phyloP scores from a whole-genome alignment of 306 rosid species.

The Vigna hirtella region DNA sequence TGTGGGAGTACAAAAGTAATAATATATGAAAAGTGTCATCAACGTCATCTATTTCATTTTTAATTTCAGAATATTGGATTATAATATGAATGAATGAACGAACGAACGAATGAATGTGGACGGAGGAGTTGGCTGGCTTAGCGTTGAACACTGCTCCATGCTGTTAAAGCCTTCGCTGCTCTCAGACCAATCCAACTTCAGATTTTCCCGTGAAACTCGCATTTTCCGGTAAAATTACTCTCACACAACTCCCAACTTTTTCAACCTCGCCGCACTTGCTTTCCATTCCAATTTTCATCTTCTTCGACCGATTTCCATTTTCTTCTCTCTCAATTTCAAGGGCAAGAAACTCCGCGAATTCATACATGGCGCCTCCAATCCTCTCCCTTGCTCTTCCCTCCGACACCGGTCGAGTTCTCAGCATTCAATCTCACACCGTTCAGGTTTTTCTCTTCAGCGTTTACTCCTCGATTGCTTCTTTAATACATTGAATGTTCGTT shows the following conservation, averaged over 20 bases:
- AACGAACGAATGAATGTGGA: background rate
- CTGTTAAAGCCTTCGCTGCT: constrained; percentile 34
- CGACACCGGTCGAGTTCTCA: constrained; percentile 77
- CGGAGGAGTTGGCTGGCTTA: constrained; percentile 18
- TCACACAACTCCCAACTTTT: background rate
- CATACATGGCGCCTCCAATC: constrained; percentile 72
- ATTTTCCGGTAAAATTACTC: constrained; percentile 47
- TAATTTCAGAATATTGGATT: background rate
- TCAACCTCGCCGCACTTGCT: background rate
- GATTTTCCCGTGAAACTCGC: constrained; percentile 39
- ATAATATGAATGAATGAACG: background rate
- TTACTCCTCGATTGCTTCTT: constrained; percentile 5
- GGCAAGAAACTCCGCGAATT: constrained; percentile 36
- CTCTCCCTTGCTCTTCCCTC: constrained; percentile 76
- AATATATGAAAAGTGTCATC: background rate
- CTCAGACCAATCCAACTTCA: background rate
- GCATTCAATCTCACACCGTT: constrained; percentile 88
- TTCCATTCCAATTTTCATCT: background rate
- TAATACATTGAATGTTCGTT: background rate
- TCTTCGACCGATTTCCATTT: background rate
- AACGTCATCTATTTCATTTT: background rate
- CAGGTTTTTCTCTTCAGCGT: constrained; percentile 55
- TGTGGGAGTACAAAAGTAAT: background rate
- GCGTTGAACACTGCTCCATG: constrained; percentile 41
- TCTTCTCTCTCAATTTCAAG: constrained; percentile 30